Percentiles rank a stretch among this genome's conserved stretches.
These are phyloP conservation scores for Lactarius sanguifluus DNA, from an alignment of 768 basidiomycete genomes.

Conservation along the genomic window DNA sequence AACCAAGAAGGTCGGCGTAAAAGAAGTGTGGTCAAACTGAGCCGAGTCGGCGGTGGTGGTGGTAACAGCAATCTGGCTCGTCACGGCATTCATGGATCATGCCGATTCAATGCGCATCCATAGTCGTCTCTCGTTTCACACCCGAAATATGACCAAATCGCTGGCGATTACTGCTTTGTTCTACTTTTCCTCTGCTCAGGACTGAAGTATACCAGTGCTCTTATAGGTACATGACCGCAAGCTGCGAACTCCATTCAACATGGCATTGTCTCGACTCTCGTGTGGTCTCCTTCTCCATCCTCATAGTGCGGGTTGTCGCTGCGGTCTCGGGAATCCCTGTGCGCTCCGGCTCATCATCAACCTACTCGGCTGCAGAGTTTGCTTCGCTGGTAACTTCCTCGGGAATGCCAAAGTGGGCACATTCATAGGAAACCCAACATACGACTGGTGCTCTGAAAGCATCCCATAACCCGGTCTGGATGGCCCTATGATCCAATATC, in stretches of 20 bases:
- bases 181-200: not conserved
- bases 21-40: too few species aligned
- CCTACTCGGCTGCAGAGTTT: constrained; percentile 22
- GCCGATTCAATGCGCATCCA: too few species aligned
- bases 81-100: too few species aligned
- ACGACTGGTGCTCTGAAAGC: constrained; percentile 28
- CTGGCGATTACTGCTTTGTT: not conserved
- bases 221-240: not conserved
- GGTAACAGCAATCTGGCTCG: too few species aligned
- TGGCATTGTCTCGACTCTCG: too few species aligned
- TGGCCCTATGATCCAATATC: constrained; percentile 24
- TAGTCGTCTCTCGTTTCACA: too few species aligned
- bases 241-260: not conserved
- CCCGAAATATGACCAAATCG: not conserved
- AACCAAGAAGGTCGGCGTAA: not conserved
- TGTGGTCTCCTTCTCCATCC: constrained; percentile 3
- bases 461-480: constrained; percentile 25
- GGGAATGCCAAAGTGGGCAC: constrained; percentile 26
- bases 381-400: constrained; percentile 21
- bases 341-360: not conserved
- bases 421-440: constrained; percentile 25
- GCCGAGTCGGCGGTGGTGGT: too few species aligned
- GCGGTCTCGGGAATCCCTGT: not conserved
- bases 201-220: not conserved
- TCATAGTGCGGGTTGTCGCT: constrained; percentile 1